Conservation (phyloP, 1,139 yeast species). For the Suhomyces atakaporum region DNA sequence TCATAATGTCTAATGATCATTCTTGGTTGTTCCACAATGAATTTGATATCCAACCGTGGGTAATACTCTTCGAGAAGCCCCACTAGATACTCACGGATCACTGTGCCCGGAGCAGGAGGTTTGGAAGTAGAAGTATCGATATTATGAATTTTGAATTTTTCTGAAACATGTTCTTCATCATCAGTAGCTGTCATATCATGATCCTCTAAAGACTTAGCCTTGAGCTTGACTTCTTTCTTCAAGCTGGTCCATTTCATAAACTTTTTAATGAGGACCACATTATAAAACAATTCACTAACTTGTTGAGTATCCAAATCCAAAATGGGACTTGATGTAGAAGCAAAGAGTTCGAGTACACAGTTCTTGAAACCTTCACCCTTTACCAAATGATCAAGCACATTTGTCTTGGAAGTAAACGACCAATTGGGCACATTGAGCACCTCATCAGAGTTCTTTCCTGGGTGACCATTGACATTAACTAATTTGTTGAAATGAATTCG, state of each 20-base stretch:
- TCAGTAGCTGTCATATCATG: slow-evolving; percentile 1
- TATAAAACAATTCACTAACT: slow-evolving; percentile 43
- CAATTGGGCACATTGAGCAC: slow-evolving; percentile 54
- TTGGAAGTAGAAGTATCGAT: no score
- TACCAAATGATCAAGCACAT: slow-evolving; percentile 43
- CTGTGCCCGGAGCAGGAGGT: slow-evolving; percentile 18
- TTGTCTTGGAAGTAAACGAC: slow-evolving; percentile 56
- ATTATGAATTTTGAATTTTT: no score
- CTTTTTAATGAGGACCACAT: slow-evolving; percentile 34
- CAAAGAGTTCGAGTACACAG: slow-evolving; percentile 39
- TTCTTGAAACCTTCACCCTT: slow-evolving; percentile 39
- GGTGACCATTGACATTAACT: slow-evolving; percentile 14
- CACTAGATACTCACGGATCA: slow-evolving; percentile 8
- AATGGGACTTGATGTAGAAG: slow-evolving; percentile 52
- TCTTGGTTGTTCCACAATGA: slow-evolving; percentile 48
- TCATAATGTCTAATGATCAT: slow-evolving; percentile 35
- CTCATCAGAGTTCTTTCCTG: slow-evolving; percentile 33
- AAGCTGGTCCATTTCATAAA: slow-evolving; percentile 30
- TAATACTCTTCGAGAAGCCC: slow-evolving; percentile 43
- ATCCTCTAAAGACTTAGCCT: slow-evolving; percentile 1
- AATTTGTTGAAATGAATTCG: slow-evolving; percentile 31
- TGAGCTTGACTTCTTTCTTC: slow-evolving; percentile 6
- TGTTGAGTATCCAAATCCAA: slow-evolving; percentile 50
- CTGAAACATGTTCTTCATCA: background rate
- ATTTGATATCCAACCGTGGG: slow-evolving; percentile 43